phyloP scores from a whole-genome alignment of 495 filamentous ascomycete species.

The Glarea lozoyensis region DNA sequence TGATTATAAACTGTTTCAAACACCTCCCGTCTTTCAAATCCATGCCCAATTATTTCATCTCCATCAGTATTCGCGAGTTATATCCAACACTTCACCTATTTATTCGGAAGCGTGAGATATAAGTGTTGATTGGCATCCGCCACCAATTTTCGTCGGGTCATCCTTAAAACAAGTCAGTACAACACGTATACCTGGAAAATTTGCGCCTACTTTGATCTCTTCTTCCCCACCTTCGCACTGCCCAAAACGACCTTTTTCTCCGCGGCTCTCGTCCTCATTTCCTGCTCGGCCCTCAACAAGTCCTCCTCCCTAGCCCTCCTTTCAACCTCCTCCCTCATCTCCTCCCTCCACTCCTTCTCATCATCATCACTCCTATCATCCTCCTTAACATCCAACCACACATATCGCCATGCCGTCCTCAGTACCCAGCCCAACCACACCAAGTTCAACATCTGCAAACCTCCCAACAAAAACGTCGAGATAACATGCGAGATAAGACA shows the following conservation, averaged over 20 bases:
- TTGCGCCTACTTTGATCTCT: too few species aligned
- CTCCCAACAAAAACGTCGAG: slow-evolving; percentile 56
- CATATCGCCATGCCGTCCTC: slow-evolving; percentile 51
- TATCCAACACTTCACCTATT: too few species aligned
- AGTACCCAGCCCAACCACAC: slow-evolving; percentile 81
- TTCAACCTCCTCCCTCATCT: neutral
- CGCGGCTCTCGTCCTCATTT: too few species aligned
- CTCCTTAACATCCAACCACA: slow-evolving; percentile 32
- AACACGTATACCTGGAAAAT: too few species aligned
- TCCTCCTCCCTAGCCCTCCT: neutral
- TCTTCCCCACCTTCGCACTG: neutral
- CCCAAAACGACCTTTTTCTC: neutral
- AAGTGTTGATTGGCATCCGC: too few species aligned
- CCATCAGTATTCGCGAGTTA: too few species aligned
- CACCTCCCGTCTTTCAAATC: too few species aligned
- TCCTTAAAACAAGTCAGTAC: too few species aligned
- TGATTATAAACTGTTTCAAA: too few species aligned
- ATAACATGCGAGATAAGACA: slow-evolving; percentile 65
- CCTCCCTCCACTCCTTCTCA: slow-evolving; percentile 29
- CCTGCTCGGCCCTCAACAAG: neutral
- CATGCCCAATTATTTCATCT: too few species aligned
- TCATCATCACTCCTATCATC: slow-evolving; percentile 43
- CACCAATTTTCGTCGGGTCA: too few species aligned
- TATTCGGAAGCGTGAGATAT: too few species aligned
- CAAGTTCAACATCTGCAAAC: slow-evolving; percentile 69